Evolutionary conservation across 2,329 filamentous ascomycete genomes (phyloP), one percentile per base, ranked within the genome.

Genomic region (Aspergillus pseudoglaucus): DNA sequence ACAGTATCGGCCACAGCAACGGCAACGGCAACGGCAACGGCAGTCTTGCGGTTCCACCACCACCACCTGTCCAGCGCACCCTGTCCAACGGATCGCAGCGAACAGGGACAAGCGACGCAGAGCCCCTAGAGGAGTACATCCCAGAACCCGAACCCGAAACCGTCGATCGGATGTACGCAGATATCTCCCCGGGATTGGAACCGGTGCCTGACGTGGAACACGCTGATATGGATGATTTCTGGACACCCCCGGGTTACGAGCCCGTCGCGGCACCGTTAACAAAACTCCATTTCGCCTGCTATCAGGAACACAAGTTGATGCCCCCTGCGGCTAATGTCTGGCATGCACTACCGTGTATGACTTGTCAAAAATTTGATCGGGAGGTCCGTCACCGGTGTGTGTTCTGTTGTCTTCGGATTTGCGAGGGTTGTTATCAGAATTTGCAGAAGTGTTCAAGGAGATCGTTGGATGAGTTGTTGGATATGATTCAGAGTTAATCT

Each of bases 341-440:
- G 63, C 65, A 68, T 52, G 58, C 69, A 4, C 57, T 71, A 30
- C 70, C 69, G 8, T 73, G 70, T 55, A 72, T 72, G 69, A 64
- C 67, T 3, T 73, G 70, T 50, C 63, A 64, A 32, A 67, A 68
- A 44, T 58, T 61, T 10, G 67, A 71, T 46, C 61, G 58, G 2
- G 62, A 71, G 49, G 55, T 64, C 17, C 60, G 68, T 8, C 62
- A 67, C 50, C 64, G 64, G 32, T 73, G 70, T 50, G 63, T 67
- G 6, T 73, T 70, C 46, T 73, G 70, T 45, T 68, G 62, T 45
- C 49, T 73, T 53, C 62, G 70, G 4, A 61, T 73, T 35, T 73
- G 70, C 46, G 60, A 49, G 3, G 51, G 53, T 7, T 73, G 70
- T 49, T 59, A 60, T 45, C 56, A 65, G 42, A 46, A 39, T 14